phyloP scores from a whole-genome alignment of 2,329 filamentous ascomycete species.

The Bipolaris gigantea region DNA sequence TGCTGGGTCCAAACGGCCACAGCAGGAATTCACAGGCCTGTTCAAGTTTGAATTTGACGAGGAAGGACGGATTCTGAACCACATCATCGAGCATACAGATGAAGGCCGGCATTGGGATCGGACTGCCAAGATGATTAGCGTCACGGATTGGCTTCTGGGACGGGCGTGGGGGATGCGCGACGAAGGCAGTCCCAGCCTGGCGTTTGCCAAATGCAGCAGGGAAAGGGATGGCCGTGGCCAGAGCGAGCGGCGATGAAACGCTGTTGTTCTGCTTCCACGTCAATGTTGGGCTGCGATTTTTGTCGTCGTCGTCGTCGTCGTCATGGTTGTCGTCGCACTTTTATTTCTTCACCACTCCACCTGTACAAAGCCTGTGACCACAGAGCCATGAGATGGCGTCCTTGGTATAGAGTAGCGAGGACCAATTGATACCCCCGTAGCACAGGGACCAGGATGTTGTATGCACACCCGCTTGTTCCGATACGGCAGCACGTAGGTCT shows the following conservation, averaged over 20 bases:
- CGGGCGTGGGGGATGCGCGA: constrained; percentile 63
- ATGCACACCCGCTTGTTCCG: constrained; percentile 1
- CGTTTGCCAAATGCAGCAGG: constrained; percentile 36
- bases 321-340: background rate
- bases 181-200: constrained; percentile 49
- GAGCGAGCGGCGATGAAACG: constrained; percentile 4
- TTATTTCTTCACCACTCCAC: constrained; percentile 9
- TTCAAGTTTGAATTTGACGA: constrained; percentile 96
- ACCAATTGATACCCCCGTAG: constrained; percentile 1
- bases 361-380: constrained; percentile 34
- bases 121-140: constrained; percentile 80
- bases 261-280: background rate
- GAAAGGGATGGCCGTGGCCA: constrained; percentile 10
- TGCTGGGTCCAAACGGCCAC: constrained; percentile 48
- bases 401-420: background rate
- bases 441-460: background rate
- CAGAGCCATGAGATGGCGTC: constrained; percentile 15
- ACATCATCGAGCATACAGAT: constrained; percentile 93
- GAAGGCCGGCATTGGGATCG: constrained; percentile 81
- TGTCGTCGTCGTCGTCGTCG: background rate
- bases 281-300: too few species aligned
- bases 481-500: background rate
- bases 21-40: constrained; percentile 80
- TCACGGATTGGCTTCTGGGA: constrained; percentile 93
- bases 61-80: constrained; percentile 78